Evolutionary conservation across 345 rosid genomes (phyloP).

Genomic region (Hypericum perforatum): DNA sequence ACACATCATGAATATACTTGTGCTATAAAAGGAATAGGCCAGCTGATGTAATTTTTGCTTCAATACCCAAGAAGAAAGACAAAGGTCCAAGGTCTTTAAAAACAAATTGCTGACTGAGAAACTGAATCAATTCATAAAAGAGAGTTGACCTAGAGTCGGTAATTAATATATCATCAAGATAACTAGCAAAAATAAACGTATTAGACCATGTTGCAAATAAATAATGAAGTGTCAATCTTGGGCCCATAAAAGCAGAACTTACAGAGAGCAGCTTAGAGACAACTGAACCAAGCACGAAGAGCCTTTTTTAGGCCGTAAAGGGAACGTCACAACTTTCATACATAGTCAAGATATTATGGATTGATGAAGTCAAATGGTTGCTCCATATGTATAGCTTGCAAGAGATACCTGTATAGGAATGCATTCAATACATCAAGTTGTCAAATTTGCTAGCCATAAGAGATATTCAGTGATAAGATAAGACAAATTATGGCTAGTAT

Average conservation of each 20-base stretch:
- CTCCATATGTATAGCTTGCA: background rate
- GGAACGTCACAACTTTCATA: background rate
- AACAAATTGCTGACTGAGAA: background rate
- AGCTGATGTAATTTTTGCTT: background rate
- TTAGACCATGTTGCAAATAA: background rate
- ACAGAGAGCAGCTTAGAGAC: background rate
- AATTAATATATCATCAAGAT: background rate
- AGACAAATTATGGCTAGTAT: background rate
- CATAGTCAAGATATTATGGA: background rate
- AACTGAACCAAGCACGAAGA: background rate
- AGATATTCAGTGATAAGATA: background rate
- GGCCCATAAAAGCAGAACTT: background rate
- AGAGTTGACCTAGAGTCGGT: background rate
- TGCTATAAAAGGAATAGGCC: background rate
- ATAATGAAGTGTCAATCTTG: background rate
- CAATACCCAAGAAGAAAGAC: background rate
- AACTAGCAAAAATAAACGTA: background rate
- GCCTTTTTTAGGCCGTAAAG: background rate
- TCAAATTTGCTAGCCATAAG: background rate
- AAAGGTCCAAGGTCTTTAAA: background rate
- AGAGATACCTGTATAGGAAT: background rate
- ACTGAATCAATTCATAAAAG: background rate
- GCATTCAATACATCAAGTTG: slow-evolving; percentile 1
- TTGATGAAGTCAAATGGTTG: background rate
- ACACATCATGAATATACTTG: background rate